phyloP scores from a whole-genome alignment of 371 early-diverging fungal genomes.

The Dichotomocladium elegans region DNA sequence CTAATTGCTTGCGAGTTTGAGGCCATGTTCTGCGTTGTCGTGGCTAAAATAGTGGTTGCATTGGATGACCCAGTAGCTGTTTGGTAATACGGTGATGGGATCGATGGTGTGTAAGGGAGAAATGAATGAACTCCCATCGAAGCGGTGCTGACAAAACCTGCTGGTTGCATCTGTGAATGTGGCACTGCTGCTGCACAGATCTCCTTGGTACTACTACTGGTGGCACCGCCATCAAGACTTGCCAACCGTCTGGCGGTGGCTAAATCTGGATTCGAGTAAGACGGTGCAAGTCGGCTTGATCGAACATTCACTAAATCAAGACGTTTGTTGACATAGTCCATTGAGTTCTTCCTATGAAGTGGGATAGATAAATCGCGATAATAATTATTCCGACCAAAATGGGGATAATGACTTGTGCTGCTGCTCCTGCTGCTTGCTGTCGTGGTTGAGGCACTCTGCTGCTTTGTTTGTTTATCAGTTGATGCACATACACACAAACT shows the following conservation, averaged over 20 bases:
- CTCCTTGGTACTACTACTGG: not conserved
- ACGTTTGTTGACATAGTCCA: constrained; percentile 26
- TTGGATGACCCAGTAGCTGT: not conserved
- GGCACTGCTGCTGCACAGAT: not conserved
- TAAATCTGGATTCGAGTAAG: constrained; percentile 40
- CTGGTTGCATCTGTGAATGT: not conserved
- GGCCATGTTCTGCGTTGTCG: constrained; percentile 3
- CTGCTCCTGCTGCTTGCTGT: not conserved
- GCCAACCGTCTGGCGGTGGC: constrained; percentile 25
- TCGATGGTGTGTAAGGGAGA: not conserved
- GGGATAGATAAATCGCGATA: too few species aligned
- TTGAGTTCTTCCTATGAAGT: constrained; percentile 21
- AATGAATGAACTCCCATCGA: too few species aligned
- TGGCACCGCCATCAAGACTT: constrained; percentile 11
- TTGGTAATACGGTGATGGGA: not conserved
- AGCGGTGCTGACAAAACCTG: not conserved
- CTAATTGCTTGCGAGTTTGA: constrained; percentile 6
- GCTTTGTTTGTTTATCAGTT: not conserved
- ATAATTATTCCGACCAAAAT: too few species aligned
- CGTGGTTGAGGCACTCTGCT: constrained; percentile 1
- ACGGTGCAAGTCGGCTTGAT: constrained; percentile 25
- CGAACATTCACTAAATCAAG: constrained; percentile 18
- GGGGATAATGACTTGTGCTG: too few species aligned
- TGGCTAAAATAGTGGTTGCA: not conserved
- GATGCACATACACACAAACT: not conserved